Evolutionary conservation across 805 yeast species (phyloP).

Genomic region (Candida tallmaniae): DNA sequence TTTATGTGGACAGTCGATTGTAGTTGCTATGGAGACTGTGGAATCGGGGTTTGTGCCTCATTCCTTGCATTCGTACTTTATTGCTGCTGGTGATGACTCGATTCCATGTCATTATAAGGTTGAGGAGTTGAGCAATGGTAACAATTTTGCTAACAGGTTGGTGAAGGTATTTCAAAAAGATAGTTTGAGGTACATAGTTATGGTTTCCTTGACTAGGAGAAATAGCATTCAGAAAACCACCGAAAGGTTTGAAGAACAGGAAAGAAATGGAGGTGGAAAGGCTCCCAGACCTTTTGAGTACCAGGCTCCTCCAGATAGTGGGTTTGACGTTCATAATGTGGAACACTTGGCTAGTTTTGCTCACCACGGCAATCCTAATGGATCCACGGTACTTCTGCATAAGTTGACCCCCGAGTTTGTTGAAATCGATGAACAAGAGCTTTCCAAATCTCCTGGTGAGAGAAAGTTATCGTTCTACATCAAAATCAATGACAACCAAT

Average conservation of each 20-base stretch:
- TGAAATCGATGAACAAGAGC: conserved; percentile 19
- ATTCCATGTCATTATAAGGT: conserved; percentile 27
- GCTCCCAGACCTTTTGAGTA: conserved; percentile 29
- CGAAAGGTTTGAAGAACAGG: conserved; percentile 12
- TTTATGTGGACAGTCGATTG: conserved; percentile 34
- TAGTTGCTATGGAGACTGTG: conserved; percentile 33
- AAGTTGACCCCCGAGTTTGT: conserved; percentile 24
- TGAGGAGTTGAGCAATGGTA: conserved; percentile 31
- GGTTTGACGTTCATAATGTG: conserved; percentile 20
- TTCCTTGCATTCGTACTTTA: conserved; percentile 37
- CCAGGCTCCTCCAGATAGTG: conserved; percentile 22
- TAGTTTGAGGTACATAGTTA: conserved; percentile 26
- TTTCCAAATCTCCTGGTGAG: conserved; percentile 22
- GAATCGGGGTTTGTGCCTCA: conserved; percentile 31
- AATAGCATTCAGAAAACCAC: conserved; percentile 19
- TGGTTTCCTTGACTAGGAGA: conserved; percentile 31
- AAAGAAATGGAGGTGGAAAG: conserved; percentile 12
- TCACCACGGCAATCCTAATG: conserved; percentile 11
- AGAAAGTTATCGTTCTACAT: conserved; percentile 31
- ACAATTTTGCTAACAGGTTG: conserved; percentile 30
- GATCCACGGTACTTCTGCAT: conserved; percentile 16
- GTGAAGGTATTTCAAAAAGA: conserved; percentile 28
- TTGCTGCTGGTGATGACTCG: conserved; percentile 33
- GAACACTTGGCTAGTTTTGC: conserved; percentile 12
- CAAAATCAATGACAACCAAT: conserved; percentile 18